Percentiles rank a stretch among this genome's conserved stretches.
Conservation (phyloP, 768 basidiomycete species). For the Suillus fuscotomentosus region DNA sequence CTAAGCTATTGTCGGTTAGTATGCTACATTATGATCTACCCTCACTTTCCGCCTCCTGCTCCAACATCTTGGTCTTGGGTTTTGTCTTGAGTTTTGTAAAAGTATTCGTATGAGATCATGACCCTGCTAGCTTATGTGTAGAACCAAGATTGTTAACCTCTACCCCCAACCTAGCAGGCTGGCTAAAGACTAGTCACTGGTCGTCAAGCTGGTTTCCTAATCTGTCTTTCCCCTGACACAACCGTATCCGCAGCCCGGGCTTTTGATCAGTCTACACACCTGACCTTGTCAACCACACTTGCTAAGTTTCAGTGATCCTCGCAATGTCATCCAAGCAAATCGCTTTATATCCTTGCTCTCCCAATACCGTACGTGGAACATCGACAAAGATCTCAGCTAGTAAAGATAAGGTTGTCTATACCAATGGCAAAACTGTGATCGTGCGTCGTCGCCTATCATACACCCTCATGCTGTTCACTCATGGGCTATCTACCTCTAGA, state of each 20-base stretch:
- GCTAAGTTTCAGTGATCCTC: neutral
- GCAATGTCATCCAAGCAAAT: constrained; percentile 51
- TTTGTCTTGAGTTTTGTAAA: neutral
- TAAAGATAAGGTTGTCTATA: constrained; percentile 83
- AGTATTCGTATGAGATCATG: neutral
- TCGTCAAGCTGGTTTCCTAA: neutral
- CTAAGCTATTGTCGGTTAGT: neutral
- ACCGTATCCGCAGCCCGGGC: constrained; percentile 1
- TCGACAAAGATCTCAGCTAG: constrained; percentile 70
- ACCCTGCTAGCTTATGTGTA: neutral
- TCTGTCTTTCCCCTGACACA: constrained; percentile 15
- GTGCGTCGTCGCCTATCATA: constrained; percentile 46
- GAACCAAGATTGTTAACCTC: neutral
- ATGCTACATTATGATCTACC: constrained; percentile 12
- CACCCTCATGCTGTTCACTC: constrained; percentile 4
- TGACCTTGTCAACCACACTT: constrained; percentile 4
- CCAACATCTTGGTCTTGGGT: neutral
- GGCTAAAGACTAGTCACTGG: neutral
- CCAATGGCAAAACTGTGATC: constrained; percentile 81
- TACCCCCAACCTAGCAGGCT: neutral
- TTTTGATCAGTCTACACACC: neutral
- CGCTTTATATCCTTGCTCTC: constrained; percentile 65
- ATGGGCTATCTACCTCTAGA: constrained; percentile 38
- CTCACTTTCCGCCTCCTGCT: constrained; percentile 2
- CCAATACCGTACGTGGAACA: constrained; percentile 61